Conservation (phyloP, 2,329 filamentous ascomycete genomes). For the Huntiella moniliformis region DNA sequence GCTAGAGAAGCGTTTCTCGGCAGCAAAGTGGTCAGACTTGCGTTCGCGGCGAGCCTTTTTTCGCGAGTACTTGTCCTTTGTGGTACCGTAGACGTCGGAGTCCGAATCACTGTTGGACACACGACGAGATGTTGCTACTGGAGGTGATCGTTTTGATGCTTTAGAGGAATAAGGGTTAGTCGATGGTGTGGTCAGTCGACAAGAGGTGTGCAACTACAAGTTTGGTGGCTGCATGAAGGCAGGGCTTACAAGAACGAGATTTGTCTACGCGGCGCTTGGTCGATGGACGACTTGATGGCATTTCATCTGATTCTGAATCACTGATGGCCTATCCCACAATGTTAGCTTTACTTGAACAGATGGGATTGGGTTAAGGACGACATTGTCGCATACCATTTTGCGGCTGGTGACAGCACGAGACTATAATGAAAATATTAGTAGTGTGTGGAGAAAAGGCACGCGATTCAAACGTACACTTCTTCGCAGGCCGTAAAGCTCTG, state of each 20-base stretch:
- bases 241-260: slow-evolving; percentile 40
- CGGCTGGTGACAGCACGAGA: slow-evolving; percentile 38
- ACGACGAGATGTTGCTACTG: slow-evolving; percentile 23
- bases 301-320: slow-evolving; percentile 45
- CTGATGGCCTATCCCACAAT: slow-evolving; percentile 27
- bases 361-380: background rate
- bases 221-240: background rate
- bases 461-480: slow-evolving; percentile 53
- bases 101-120: slow-evolving; percentile 48
- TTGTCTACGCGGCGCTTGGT: slow-evolving; percentile 52
- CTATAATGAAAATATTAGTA: slow-evolving; percentile 18
- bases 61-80: slow-evolving; percentile 45
- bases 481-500: slow-evolving; percentile 82
- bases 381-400: slow-evolving; percentile 27
- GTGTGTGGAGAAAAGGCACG: background rate
- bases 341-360: background rate
- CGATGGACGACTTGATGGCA: slow-evolving; percentile 33
- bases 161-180: slow-evolving; percentile 8
- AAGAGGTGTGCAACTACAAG: slow-evolving; percentile 1
- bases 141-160: slow-evolving; percentile 45
- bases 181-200: slow-evolving; percentile 11
- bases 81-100: slow-evolving; percentile 63
- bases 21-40: slow-evolving; percentile 47
- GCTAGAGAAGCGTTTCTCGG: slow-evolving; percentile 82
- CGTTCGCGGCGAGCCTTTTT: slow-evolving; percentile 65